Evolutionary conservation across 345 rosid genomes (phyloP), one percentile per base, ranked within the genome.

Genomic region (Moricandia moricandioides): DNA sequence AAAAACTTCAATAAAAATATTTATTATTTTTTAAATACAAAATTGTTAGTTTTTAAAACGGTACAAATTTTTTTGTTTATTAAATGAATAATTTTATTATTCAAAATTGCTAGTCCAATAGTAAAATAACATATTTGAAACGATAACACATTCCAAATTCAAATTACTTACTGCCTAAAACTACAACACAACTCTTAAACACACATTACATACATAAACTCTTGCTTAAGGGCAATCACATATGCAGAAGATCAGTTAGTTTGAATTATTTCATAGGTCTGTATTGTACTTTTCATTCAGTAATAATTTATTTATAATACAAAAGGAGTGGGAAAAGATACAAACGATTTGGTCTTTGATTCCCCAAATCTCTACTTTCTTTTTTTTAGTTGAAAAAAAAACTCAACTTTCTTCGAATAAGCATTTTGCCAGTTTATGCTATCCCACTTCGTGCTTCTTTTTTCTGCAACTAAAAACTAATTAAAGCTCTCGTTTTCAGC

Each of bases 351-450:
- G 34, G 64, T 69, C 13, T 76, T 69, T 70, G 79, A 76, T 76
- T 69, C 79, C 45, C 49, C 59, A 69, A 76, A 69, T 76, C 79
- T 69, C 70, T 54, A 62, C 70, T 76, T 76, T 62, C 74, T 62
- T 63, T 21, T 21, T 21, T 21, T 2, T 21, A 21, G 24, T 21
- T 21, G 24, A 21, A 21, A 21, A 21, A 21, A 21, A 21, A 21
- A 21, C 24, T 21, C 24, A 21, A 62, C 70, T 76, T 76, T 62
- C 74, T 62, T 63, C n/a, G 35, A 69, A 76, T 69, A 51, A 62
- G 74, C 57, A 69, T 75, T 61, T 76, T 59, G 64, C 45, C n/a
- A 26, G 54, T 58, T 58, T 75, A 75, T 60, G 79, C 73, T 59
- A 67, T 75, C 52, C 45, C 79, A 75, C 73, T 66, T 66, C 66